Evolutionary conservation across 192 early-diverging fungal species (phyloP).

Genomic region (Rhizophlyctis rosea): DNA sequence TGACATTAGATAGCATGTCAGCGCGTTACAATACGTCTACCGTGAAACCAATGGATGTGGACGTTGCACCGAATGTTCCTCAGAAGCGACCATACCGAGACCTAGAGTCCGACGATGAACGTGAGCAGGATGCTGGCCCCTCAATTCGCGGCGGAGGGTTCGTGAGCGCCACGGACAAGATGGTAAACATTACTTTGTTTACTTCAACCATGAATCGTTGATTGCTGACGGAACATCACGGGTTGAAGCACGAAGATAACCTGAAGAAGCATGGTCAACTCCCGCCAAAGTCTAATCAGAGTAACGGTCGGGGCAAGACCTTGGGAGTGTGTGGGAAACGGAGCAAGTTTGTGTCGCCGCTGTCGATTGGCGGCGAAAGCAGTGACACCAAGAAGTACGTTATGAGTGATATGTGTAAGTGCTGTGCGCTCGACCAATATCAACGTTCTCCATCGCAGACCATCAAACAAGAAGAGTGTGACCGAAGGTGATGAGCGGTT

Average conservation of each 20-base stretch:
- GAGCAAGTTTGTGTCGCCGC: constrained; percentile 48
- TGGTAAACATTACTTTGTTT: background rate
- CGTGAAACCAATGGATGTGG: background rate
- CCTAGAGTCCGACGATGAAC: background rate
- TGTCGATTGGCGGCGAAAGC: constrained; percentile 21
- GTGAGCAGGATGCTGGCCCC: background rate
- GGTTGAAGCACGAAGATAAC: background rate
- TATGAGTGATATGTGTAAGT: background rate
- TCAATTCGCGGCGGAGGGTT: background rate
- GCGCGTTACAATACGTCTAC: background rate
- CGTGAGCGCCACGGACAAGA: background rate
- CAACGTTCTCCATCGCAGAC: background rate
- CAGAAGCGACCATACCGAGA: background rate
- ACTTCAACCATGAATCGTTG: background rate
- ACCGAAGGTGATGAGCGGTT: constrained; percentile 65
- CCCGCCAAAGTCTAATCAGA: background rate
- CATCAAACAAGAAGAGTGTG: constrained; percentile 1
- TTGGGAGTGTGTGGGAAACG: background rate
- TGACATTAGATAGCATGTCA: background rate
- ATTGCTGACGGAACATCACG: background rate
- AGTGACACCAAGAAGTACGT: background rate
- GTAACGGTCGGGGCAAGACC: background rate
- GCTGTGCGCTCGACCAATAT: background rate
- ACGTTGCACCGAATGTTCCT: background rate
- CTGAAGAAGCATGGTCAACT: background rate